Evolutionary conservation across 2,329 filamentous ascomycete genomes (phyloP).

Genomic region (Helotiales sp.): DNA sequence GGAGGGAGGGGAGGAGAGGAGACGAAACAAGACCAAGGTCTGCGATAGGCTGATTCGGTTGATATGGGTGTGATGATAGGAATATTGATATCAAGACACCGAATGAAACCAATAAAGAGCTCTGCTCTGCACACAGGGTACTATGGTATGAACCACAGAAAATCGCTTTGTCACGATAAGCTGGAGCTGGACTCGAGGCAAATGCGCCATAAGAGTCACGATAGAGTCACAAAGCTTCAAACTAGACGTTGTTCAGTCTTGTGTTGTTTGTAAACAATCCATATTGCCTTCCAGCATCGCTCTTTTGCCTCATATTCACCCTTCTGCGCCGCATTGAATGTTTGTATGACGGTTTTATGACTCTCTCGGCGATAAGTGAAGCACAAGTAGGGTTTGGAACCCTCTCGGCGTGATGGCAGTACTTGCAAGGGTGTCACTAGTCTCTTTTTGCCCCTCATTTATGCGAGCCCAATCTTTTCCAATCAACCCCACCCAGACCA

Average conservation of each 20-base stretch:
- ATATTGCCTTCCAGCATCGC: neutral
- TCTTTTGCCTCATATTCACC: neutral
- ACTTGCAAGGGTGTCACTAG: neutral
- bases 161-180: neutral
- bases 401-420: slow-evolving; percentile 13
- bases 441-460: slow-evolving; percentile 19
- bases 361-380: slow-evolving; percentile 11
- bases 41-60: slow-evolving; percentile 6
- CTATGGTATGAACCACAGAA: neutral
- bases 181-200: neutral
- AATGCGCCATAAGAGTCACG: neutral
- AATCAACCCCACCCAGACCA: slow-evolving; percentile 12
- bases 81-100: neutral
- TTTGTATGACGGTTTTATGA: neutral
- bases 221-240: neutral
- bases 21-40: too few species aligned
- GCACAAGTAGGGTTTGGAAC: slow-evolving; percentile 8
- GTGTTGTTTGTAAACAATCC: neutral
- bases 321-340: neutral
- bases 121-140: neutral
- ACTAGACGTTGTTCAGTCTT: neutral
- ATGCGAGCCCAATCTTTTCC: slow-evolving; percentile 4
- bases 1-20: too few species aligned
- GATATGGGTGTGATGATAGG: neutral
- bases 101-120: neutral